Evolutionary conservation across 129 eudicot species (phyloP).

Genomic region (Artemisia tridentata): DNA sequence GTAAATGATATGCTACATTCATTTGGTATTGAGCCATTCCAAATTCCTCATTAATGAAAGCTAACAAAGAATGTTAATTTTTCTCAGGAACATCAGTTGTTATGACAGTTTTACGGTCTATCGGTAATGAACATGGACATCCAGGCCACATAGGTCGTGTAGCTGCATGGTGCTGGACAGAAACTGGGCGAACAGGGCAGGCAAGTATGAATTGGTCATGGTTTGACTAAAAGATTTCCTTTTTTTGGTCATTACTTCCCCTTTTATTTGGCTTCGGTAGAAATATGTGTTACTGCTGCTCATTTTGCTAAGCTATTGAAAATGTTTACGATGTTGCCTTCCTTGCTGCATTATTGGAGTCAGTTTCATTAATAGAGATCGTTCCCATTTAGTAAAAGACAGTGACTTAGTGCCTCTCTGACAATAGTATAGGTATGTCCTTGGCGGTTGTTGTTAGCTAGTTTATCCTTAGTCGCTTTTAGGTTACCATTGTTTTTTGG

Average conservation of each 20-base stretch:
- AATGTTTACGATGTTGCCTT: constrained; percentile 14
- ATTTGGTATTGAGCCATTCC: constrained; percentile 16
- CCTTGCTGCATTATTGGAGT: neutral
- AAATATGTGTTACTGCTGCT: neutral
- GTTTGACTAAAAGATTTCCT: constrained; percentile 7
- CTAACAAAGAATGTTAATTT: neutral
- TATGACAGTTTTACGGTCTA: constrained; percentile 85
- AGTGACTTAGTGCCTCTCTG: neutral
- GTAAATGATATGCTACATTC: constrained; percentile 12
- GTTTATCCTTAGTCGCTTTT: neutral
- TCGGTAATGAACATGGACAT: constrained; percentile 87
- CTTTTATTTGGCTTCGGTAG: constrained; percentile 11
- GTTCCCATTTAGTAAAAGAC: neutral
- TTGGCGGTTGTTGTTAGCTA: neutral
- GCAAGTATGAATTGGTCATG: constrained; percentile 48
- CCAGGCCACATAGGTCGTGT: constrained; percentile 73
- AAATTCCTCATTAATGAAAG: constrained; percentile 4
- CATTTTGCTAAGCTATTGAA: neutral
- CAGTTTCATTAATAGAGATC: neutral
- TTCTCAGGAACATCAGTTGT: constrained; percentile 80
- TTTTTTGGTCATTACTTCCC: neutral
- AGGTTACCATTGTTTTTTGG: neutral
- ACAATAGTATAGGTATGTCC: neutral
- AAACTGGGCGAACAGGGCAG: constrained; percentile 92
- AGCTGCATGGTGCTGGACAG: constrained; percentile 98